Evolutionary conservation across 345 rosid genomes (phyloP).

Genomic region (Bruguiera gymnorhiza): DNA sequence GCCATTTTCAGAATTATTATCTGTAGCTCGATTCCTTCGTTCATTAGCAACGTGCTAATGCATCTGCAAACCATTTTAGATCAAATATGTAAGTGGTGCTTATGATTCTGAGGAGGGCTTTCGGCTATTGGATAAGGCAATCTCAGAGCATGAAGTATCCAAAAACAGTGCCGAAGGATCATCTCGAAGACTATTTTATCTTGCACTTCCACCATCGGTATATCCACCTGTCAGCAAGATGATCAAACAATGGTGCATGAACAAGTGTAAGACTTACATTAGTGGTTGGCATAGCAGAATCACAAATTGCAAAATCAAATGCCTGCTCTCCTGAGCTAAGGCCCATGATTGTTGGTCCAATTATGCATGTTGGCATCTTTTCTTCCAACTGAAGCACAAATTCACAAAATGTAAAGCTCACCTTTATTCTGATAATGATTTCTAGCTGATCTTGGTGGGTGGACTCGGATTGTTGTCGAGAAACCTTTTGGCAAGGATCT

Average conservation of each 20-base stretch:
- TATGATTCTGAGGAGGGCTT: constrained; percentile 88
- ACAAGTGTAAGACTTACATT: constrained; percentile 59
- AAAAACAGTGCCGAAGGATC: constrained; percentile 64
- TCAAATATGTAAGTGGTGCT: constrained; percentile 88
- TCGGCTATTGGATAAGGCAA: constrained; percentile 62
- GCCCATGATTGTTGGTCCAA: background rate
- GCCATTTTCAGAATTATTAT: constrained; percentile 5
- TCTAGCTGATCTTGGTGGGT: constrained; percentile 89
- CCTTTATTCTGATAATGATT: background rate
- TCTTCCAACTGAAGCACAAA: background rate
- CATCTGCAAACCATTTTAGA: constrained; percentile 39
- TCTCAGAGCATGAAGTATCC: constrained; percentile 64
- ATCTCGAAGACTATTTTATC: constrained; percentile 83
- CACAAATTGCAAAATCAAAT: background rate
- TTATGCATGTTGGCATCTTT: constrained; percentile 8
- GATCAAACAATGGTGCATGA: constrained; percentile 80
- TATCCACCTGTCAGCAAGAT: constrained; percentile 91
- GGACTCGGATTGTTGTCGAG: constrained; percentile 96
- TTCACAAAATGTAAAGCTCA: background rate
- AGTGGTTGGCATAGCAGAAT: background rate
- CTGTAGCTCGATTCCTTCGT: background rate
- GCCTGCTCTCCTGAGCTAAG: background rate
- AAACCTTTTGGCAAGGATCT: constrained; percentile 95
- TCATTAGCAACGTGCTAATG: constrained; percentile 8
- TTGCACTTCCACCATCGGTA: constrained; percentile 96